Evolutionary conservation across 306 rosid species (phyloP).

Genomic region (Phaseolus lunatus): DNA sequence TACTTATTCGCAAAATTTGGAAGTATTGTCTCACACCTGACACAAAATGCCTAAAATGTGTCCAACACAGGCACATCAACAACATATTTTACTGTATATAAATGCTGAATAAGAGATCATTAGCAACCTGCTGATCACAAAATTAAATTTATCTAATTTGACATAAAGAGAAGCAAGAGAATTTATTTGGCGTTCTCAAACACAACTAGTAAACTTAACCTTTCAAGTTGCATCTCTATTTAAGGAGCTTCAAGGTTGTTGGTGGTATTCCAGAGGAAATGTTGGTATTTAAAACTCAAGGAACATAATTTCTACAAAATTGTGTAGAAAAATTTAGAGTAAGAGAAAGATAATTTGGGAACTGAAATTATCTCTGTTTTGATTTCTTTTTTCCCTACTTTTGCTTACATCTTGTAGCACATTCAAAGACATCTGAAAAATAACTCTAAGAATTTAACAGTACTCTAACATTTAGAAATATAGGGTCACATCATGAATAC

Average conservation of each 20-base stretch:
- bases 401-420: too few species aligned
- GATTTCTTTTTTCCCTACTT: too few species aligned
- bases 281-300: too few species aligned
- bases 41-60: conserved; percentile 4
- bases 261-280: too few species aligned
- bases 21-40: background rate
- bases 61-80: conserved; percentile 5
- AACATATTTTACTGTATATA: background rate
- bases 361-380: too few species aligned
- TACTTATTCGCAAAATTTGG: background rate
- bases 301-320: too few species aligned
- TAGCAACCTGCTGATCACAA: conserved; percentile 4
- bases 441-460: too few species aligned
- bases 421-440: too few species aligned
- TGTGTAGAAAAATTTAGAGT: too few species aligned
- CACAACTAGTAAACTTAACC: background rate
- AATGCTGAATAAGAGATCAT: background rate
- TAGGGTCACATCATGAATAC: too few species aligned
- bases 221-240: background rate
- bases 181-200: conserved; percentile 13
- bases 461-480: too few species aligned
- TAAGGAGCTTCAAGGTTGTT: background rate
- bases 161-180: background rate
- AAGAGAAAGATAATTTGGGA: too few species aligned
- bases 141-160: conserved; percentile 11